These are phyloP conservation scores for Paragyromitra xinjiangensis DNA, from an alignment of 495 filamentous ascomycete genomes.

Conservation along the genomic window DNA sequence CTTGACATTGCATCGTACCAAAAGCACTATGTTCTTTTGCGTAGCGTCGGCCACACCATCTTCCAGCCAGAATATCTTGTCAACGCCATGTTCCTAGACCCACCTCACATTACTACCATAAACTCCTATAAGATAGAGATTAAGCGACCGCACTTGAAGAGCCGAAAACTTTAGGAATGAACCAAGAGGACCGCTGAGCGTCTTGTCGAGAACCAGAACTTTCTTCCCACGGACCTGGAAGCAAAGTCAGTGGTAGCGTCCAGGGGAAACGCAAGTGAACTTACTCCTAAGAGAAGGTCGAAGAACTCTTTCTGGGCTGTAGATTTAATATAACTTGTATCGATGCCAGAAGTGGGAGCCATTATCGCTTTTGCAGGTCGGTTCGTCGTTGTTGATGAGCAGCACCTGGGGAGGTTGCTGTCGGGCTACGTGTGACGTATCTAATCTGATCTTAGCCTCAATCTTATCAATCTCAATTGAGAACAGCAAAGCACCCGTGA, in stretches of 20 bases:
- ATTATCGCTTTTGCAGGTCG: conserved; percentile 35
- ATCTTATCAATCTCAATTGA: conserved; percentile 41
- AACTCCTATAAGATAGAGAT: neutral
- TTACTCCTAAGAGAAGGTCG: conserved; percentile 88
- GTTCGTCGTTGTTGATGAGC: conserved; percentile 36
- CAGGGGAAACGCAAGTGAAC: conserved; percentile 61
- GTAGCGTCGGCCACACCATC: conserved; percentile 92
- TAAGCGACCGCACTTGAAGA: conserved; percentile 62
- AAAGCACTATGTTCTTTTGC: conserved; percentile 94
- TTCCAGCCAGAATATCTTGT: conserved; percentile 94
- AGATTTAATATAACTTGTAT: conserved; percentile 81
- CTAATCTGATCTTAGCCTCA: conserved; percentile 45
- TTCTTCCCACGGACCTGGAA: conserved; percentile 90
- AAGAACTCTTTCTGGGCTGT: conserved; percentile 86
- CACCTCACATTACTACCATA: conserved; percentile 50
- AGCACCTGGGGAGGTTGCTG: conserved; percentile 30
- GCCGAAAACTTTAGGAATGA: conserved; percentile 92
- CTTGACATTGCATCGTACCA: conserved; percentile 81
- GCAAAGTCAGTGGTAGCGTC: conserved; percentile 55
- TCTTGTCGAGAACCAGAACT: conserved; percentile 91
- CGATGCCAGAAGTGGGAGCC: conserved; percentile 73
- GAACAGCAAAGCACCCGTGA: conserved; percentile 42
- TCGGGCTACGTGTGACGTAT: conserved; percentile 32
- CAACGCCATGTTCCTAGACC: conserved; percentile 87
- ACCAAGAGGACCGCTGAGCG: conserved; percentile 86